These are phyloP conservation scores for Fusarium cicatricum DNA, from an alignment of 2,329 filamentous ascomycete genomes.

Conservation along the genomic window DNA sequence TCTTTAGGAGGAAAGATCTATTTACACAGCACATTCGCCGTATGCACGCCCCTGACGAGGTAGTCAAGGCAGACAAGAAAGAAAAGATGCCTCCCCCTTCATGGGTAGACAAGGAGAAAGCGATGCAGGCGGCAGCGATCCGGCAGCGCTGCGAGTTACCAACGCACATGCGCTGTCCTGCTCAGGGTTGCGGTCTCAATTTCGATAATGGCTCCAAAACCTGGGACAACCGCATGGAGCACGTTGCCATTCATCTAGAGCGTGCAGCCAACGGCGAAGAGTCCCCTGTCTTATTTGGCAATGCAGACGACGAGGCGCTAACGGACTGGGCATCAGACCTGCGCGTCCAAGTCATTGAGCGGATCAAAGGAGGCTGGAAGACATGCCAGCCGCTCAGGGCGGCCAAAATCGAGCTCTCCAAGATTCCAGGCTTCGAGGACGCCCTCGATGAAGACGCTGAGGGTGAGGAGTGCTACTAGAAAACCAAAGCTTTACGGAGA, in stretches of 20 bases:
- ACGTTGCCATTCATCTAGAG: conserved; percentile 83
- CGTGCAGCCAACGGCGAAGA: conserved; percentile 43
- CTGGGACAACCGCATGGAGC: conserved; percentile 89
- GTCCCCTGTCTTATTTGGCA: conserved; percentile 50
- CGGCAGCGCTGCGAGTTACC: conserved; percentile 70
- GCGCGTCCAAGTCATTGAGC: conserved; percentile 50
- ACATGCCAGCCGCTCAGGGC: conserved; percentile 45
- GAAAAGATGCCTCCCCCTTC: conserved; percentile 47
- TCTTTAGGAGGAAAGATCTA: conserved; percentile 91
- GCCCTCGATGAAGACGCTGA: conserved; percentile 41
- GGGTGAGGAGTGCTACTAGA: conserved; percentile 37
- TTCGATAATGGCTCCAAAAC: conserved; percentile 69
- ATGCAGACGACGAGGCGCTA: conserved; percentile 49
- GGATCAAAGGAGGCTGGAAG: conserved; percentile 43
- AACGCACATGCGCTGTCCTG: conserved; percentile 66
- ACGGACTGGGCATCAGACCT: conserved; percentile 50
- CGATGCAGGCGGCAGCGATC: conserved; percentile 66
- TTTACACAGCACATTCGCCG: conserved; percentile 88
- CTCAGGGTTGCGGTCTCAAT: conserved; percentile 62
- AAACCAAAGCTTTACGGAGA: neutral
- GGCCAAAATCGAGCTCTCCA: conserved; percentile 20
- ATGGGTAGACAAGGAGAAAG: conserved; percentile 63
- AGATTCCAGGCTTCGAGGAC: conserved; percentile 6
- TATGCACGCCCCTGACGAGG: conserved; percentile 72
- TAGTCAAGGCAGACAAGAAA: conserved; percentile 44